These are phyloP conservation scores for Leccinum rimulosum DNA, from an alignment of 768 basidiomycete genomes.

Conservation along the genomic window DNA sequence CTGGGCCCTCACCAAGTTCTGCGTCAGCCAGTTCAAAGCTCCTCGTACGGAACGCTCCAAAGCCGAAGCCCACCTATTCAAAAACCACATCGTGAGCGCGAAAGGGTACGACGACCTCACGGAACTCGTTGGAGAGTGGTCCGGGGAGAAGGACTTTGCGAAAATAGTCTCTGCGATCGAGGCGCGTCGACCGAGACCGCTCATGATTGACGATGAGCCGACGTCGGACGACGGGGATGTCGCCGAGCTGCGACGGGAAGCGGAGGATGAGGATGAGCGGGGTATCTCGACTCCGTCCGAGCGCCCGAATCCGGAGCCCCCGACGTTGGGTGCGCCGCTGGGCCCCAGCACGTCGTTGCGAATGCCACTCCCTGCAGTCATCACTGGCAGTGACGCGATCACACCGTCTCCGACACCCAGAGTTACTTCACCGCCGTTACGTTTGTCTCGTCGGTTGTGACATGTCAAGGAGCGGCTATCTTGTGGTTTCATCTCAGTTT, in stretches of 20 bases:
- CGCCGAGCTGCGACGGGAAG: background rate
- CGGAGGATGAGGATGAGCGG: slow-evolving; percentile 34
- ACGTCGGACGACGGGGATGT: background rate
- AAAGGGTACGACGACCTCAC: slow-evolving; percentile 60
- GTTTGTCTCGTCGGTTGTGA: slow-evolving; percentile 1
- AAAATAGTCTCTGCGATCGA: slow-evolving; percentile 51
- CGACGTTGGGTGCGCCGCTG: slow-evolving; percentile 42
- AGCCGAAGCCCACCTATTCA: slow-evolving; percentile 53
- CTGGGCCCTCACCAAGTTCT: slow-evolving; percentile 87
- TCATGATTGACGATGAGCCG: slow-evolving; percentile 11
- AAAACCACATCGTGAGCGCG: slow-evolving; percentile 52
- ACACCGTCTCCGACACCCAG: slow-evolving; percentile 45
- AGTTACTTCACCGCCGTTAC: slow-evolving; percentile 16
- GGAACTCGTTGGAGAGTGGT: slow-evolving; percentile 50
- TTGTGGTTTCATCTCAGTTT: background rate
- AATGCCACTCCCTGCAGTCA: slow-evolving; percentile 37
- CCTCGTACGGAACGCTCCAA: slow-evolving; percentile 55
- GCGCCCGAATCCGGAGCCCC: slow-evolving; percentile 59
- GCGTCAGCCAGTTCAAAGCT: slow-evolving; percentile 78
- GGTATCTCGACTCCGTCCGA: slow-evolving; percentile 43
- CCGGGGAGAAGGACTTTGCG: slow-evolving; percentile 60
- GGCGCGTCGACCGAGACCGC: slow-evolving; percentile 22
- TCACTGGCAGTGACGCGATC: slow-evolving; percentile 42
- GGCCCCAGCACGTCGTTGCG: slow-evolving; percentile 39
- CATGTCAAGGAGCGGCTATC: background rate